Evolutionary conservation across 768 basidiomycete species (phyloP), one percentile per base, ranked within the genome.

Genomic region (Lactarius sp.): DNA sequence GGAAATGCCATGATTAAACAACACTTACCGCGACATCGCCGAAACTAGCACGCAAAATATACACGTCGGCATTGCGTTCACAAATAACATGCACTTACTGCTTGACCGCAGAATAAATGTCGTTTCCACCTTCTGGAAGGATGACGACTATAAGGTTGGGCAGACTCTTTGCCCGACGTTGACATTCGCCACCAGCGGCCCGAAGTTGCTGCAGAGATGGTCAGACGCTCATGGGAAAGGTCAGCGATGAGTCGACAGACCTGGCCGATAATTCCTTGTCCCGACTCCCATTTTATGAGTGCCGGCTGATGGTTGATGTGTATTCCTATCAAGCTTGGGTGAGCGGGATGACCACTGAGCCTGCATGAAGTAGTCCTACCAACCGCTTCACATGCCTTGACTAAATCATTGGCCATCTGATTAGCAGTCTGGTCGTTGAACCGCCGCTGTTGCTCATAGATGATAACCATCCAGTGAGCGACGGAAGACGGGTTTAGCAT

Each of bases 41-140:
- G 57, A 90, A 90, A 69, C 90, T 92, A 60, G 2, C n/a, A 36
- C 34, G n/a, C n/a, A 41, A 18, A 62, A 37, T 13, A 14, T 20
- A 50, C 62, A 34, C 61, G 64, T 66, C 12, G 56, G 20, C 10
- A 22, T 50, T 33, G 50, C 18, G 36, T 52, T 49, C 37, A 27
- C 46, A 20, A 41, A 54, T 4, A 61, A 44, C 36, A 9, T 57
- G 36, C 0, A 79, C 85, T 65, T 69, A 92, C 90, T 90, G 86
- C 75, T 92, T 92, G 31, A 92, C 81, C 20, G 84, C 83, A 2
- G 81, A 85, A 68, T 92, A 92, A 10, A 90, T 82, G 56, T 92
- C 88, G 47, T 87, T 85, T 1, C 85, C 87, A 1, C 82, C 82
- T 65, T 92, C 87, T 0, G 90, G 91, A 20, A 92, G 77, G 46